phyloP scores from a whole-genome alignment of 2,329 filamentous ascomycete species.

The Achaetomium macrosporum region DNA sequence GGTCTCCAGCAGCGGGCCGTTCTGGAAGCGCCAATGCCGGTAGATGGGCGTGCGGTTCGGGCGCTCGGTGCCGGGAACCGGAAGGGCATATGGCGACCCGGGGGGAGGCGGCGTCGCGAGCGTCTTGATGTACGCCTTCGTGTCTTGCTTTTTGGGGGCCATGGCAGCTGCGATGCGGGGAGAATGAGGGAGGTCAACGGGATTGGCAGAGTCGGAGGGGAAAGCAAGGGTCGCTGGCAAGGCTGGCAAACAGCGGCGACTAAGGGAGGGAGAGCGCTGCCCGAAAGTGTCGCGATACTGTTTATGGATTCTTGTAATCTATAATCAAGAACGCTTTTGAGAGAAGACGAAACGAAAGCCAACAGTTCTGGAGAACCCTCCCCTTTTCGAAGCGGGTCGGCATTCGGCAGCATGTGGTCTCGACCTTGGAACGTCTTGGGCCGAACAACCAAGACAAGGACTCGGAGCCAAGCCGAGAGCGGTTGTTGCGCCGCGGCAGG shows the following conservation, averaged over 20 bases:
- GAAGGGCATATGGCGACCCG: slow-evolving; percentile 70
- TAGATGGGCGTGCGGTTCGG: slow-evolving; percentile 72
- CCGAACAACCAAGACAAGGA: slow-evolving; percentile 22
- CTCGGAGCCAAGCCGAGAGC: slow-evolving; percentile 9
- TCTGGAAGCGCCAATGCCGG: slow-evolving; percentile 71
- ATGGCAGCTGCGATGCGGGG: slow-evolving; percentile 26
- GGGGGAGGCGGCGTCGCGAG: slow-evolving; percentile 60
- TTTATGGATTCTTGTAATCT: not conserved
- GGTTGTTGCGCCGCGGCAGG: not conserved
- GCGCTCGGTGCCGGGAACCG: slow-evolving; percentile 67
- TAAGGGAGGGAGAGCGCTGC: slow-evolving; percentile 1
- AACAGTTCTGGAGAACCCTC: slow-evolving; percentile 8
- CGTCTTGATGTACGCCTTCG: slow-evolving; percentile 42
- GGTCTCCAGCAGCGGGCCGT: slow-evolving; percentile 64
- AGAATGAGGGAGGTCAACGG: not conserved
- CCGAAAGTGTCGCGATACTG: slow-evolving; percentile 3
- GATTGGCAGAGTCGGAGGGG: not conserved
- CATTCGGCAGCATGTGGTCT: slow-evolving; percentile 25
- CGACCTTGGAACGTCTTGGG: slow-evolving; percentile 7
- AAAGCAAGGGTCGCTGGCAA: not conserved
- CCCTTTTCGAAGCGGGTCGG: slow-evolving; percentile 24
- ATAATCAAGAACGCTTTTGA: no score
- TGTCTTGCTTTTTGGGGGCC: slow-evolving; percentile 31
- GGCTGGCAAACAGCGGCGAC: not conserved
- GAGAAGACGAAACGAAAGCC: not conserved